Evolutionary conservation across 2,329 filamentous ascomycete genomes (phyloP).

Genomic region (Lasiodiplodia citricola): DNA sequence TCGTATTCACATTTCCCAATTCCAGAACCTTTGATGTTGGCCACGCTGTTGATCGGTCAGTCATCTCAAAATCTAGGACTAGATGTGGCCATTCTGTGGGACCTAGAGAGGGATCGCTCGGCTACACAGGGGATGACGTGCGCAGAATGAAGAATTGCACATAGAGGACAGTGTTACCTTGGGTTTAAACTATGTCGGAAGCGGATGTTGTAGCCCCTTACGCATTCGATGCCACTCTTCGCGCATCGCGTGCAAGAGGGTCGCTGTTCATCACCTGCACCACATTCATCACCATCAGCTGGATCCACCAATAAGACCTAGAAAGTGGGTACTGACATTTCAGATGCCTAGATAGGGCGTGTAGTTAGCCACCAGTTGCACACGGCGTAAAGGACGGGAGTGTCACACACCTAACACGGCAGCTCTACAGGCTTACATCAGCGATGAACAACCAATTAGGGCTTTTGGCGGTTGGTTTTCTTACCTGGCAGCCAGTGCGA

Average conservation of each 20-base stretch:
- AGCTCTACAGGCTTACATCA: conserved; percentile 24
- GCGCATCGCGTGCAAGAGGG: conserved; percentile 37
- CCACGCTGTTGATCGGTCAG: conserved; percentile 28
- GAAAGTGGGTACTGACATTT: conserved; percentile 31
- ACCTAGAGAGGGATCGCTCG: neutral
- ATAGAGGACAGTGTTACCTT: conserved; percentile 30
- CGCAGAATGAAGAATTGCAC: neutral
- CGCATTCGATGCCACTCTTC: conserved; percentile 38
- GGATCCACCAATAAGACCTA: neutral
- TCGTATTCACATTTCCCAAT: conserved; percentile 37
- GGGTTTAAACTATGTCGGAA: conserved; percentile 40
- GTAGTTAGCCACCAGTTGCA: neutral
- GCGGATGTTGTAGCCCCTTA: conserved; percentile 39
- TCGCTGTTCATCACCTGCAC: conserved; percentile 35
- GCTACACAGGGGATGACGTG: neutral
- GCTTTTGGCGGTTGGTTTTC: neutral
- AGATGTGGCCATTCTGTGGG: neutral
- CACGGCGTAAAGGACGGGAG: neutral
- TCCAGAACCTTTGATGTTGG: conserved; percentile 34
- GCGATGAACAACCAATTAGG: neutral
- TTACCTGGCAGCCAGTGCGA: conserved; percentile 27
- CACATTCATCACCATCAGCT: neutral
- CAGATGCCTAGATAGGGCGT: conserved; percentile 31
- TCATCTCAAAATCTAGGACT: neutral
- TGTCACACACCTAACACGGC: conserved; percentile 26